Percentiles rank a stretch among this genome's conserved stretches.
These are phyloP conservation scores for Leucosporidium creatinivorum DNA, from an alignment of 768 basidiomycete genomes.

Conservation along the genomic window DNA sequence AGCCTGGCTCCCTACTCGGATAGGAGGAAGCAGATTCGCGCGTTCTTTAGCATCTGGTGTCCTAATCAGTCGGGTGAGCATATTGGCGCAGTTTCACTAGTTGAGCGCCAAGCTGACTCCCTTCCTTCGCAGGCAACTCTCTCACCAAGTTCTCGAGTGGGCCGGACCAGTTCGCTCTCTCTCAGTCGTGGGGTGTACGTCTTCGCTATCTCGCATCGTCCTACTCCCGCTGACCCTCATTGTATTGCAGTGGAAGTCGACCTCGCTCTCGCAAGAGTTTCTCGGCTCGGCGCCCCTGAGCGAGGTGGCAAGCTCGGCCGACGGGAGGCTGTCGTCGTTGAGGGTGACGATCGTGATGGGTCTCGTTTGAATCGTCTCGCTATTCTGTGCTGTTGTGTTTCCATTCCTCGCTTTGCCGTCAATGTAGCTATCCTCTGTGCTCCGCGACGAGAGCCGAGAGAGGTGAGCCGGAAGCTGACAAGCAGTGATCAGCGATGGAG, in stretches of 20 bases:
- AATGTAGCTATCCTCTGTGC: background rate
- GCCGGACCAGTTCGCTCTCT: conserved; percentile 74
- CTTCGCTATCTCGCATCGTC: conserved; percentile 57
- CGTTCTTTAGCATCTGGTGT: conserved; percentile 78
- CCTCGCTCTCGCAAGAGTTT: background rate
- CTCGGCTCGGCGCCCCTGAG: conserved; percentile 36
- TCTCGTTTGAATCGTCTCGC: conserved; percentile 50
- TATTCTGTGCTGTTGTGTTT: background rate
- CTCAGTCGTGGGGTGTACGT: conserved; percentile 86
- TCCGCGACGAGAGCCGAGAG: background rate
- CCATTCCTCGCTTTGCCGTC: background rate
- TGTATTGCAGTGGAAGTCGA: background rate
- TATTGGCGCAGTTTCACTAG: background rate
- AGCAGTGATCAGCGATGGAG: too few relatives aligned
- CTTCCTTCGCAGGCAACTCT: conserved; percentile 59
- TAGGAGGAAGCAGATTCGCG: conserved; percentile 60
- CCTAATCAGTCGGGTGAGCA: conserved; percentile 39
- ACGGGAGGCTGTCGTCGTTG: conserved; percentile 40
- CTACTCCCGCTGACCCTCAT: conserved; percentile 44
- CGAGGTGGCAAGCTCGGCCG: background rate
- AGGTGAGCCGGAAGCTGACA: background rate
- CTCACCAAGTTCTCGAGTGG: conserved; percentile 76
- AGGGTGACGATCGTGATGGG: conserved; percentile 73
- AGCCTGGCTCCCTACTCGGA: conserved; percentile 55
- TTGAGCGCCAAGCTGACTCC: background rate